phyloP scores from a whole-genome alignment of 1,284 basidiomycete species.

The Moesziomyces sp. region DNA sequence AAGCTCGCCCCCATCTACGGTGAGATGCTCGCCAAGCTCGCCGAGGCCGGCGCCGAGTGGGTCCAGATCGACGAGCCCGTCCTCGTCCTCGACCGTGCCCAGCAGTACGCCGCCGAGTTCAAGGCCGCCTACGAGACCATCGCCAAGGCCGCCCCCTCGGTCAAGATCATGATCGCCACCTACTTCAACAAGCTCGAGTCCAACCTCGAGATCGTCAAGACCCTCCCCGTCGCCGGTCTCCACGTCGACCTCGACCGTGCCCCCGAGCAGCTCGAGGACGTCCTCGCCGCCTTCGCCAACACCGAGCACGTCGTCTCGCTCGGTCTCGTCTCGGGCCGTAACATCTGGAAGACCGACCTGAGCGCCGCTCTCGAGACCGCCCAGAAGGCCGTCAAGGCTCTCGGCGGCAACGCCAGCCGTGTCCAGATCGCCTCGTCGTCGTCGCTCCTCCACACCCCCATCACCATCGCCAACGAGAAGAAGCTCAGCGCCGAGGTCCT shows the following conservation, averaged over 20 bases:
- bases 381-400: constrained; percentile 76
- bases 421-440: constrained; percentile 96
- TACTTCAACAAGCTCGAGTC: constrained; percentile 94
- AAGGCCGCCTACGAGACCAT: constrained; percentile 84
- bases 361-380: constrained; percentile 82
- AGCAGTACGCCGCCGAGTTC: constrained; percentile 83
- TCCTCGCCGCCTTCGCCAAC: constrained; percentile 77
- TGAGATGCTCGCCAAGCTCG: constrained; percentile 89
- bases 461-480: constrained; percentile 91
- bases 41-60: constrained; percentile 89
- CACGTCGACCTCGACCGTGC: constrained; percentile 95
- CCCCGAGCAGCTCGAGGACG: constrained; percentile 86
- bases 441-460: constrained; percentile 97
- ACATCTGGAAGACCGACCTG: constrained; percentile 99
- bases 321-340: constrained; percentile 96
- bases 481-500: constrained; percentile 90
- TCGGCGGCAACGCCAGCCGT: constrained; percentile 70
- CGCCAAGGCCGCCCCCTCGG: constrained; percentile 76
- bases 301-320: constrained; percentile 83
- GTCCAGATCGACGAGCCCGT: constrained; percentile 98
- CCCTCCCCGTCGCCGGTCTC: constrained; percentile 91
- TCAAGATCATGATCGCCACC: constrained; percentile 92
- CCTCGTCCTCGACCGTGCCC: constrained; percentile 89
- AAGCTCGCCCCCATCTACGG: constrained; percentile 93
- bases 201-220: constrained; percentile 87